These are phyloP conservation scores for Schizothecium vesticola DNA, from an alignment of 495 filamentous ascomycete genomes.

Conservation along the genomic window DNA sequence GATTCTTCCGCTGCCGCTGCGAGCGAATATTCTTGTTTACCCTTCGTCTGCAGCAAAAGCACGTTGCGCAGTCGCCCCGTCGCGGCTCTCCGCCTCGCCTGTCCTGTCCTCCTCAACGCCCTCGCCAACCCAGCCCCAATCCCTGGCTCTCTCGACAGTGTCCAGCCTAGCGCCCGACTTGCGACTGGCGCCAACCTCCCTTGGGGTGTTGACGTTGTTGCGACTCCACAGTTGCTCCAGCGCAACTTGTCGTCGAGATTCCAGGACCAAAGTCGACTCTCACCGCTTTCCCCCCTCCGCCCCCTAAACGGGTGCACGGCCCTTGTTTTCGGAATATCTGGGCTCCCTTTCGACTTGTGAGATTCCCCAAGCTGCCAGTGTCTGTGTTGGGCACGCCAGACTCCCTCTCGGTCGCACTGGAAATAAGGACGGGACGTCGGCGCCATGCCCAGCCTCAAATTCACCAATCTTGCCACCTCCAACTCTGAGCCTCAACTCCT, in stretches of 20 bases:
- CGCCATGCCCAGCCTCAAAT: conserved; percentile 30
- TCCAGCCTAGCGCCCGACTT: conserved; percentile 18
- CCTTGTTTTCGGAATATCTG: conserved; percentile 14
- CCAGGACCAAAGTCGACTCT: conserved; percentile 1
- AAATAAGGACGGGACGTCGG: conserved; percentile 5
- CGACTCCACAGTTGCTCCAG: conserved; percentile 14
- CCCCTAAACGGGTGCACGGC: conserved; percentile 16
- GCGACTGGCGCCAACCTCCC: conserved; percentile 15
- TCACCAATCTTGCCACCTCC: conserved; percentile 14
- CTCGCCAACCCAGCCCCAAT: not conserved
- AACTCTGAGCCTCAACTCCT: conserved; percentile 28
- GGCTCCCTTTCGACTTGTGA: conserved; percentile 15
- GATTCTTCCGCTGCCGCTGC: not conserved
- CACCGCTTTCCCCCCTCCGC: conserved; percentile 12
- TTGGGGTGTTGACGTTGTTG: conserved; percentile 18
- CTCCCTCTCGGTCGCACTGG: conserved; percentile 8
- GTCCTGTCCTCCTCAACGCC: not conserved
- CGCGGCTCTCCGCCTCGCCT: conserved; percentile 4
- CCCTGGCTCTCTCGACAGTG: conserved; percentile 1
- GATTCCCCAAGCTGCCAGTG: conserved; percentile 7
- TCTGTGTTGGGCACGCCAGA: not conserved
- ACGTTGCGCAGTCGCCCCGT: not conserved
- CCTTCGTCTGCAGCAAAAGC: not conserved
- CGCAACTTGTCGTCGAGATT: not conserved
- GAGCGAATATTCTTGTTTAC: conserved; percentile 12